phyloP scores from a whole-genome alignment of 2,329 filamentous ascomycete genomes.

The Talaromyces sp. region DNA sequence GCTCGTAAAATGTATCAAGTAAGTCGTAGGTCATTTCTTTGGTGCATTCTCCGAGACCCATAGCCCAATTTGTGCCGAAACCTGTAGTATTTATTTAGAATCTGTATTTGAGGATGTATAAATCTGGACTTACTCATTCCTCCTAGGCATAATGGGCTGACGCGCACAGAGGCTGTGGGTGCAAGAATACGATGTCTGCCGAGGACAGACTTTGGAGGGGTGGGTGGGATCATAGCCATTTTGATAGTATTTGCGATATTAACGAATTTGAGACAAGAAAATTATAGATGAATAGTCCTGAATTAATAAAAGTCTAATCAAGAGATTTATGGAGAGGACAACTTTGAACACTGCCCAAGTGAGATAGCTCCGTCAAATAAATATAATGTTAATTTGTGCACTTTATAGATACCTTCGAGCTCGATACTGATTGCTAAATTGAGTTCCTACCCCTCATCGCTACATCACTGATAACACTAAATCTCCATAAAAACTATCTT shows the following conservation, averaged over 20 bases:
- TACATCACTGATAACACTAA: neutral
- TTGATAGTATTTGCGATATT: neutral
- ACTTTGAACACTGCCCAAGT: neutral
- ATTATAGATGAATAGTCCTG: neutral
- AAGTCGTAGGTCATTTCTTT: constrained; percentile 47
- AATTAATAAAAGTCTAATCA: neutral
- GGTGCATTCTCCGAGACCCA: constrained; percentile 41
- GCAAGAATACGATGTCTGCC: constrained; percentile 13
- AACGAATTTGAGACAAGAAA: neutral
- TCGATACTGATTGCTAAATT: neutral
- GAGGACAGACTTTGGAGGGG: constrained; percentile 7
- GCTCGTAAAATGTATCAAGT: constrained; percentile 47
- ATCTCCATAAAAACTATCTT: neutral
- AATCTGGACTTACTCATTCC: constrained; percentile 3
- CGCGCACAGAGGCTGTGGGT: constrained; percentile 9
- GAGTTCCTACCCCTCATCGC: neutral
- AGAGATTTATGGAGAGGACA: neutral
- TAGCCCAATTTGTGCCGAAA: constrained; percentile 27
- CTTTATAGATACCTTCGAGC: no score
- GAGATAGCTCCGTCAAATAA: neutral
- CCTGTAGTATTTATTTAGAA: neutral
- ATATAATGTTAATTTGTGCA: neutral
- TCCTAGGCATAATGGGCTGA: constrained; percentile 13
- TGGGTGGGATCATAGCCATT: neutral
- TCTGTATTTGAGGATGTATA: neutral